Evolutionary conservation across 2,329 filamentous ascomycete genomes (phyloP).

Genomic region (Fusarium buharicum): DNA sequence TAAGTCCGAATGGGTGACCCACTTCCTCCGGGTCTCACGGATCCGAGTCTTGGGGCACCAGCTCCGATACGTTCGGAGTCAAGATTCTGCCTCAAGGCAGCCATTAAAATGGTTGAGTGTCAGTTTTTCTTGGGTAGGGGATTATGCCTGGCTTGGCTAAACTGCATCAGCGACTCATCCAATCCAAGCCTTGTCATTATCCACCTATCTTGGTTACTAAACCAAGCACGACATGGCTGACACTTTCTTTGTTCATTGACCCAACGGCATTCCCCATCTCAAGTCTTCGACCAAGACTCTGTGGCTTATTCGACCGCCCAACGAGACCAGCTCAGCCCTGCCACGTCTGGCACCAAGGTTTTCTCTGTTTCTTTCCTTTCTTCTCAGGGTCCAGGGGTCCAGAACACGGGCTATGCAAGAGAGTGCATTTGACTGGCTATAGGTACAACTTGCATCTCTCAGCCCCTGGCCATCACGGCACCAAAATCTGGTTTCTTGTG

Average conservation of each 20-base stretch:
- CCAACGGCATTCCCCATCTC: no score
- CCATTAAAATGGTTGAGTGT: neutral
- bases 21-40: conserved; percentile 6
- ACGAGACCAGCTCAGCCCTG: conserved; percentile 36
- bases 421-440: conserved; percentile 22
- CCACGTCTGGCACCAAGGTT: conserved; percentile 16
- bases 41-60: no score
- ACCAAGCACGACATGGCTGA: neutral
- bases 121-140: neutral
- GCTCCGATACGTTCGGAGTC: no score
- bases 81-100: neutral
- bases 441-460: conserved; percentile 1
- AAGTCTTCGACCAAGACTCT: conserved; percentile 18
- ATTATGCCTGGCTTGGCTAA: neutral
- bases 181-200: no score
- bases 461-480: conserved; percentile 21
- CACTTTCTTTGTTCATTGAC: conserved; percentile 9
- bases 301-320: conserved; percentile 22
- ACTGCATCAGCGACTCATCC: neutral
- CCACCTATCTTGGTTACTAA: neutral
- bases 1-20: neutral
- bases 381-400: conserved; percentile 39
- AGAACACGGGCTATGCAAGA: conserved; percentile 12
- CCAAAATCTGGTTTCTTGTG: conserved; percentile 43
- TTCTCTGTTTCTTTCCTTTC: neutral